These are phyloP conservation scores for Fusarium torreyae DNA, from an alignment of 2,329 filamentous ascomycete genomes.

Conservation along the genomic window DNA sequence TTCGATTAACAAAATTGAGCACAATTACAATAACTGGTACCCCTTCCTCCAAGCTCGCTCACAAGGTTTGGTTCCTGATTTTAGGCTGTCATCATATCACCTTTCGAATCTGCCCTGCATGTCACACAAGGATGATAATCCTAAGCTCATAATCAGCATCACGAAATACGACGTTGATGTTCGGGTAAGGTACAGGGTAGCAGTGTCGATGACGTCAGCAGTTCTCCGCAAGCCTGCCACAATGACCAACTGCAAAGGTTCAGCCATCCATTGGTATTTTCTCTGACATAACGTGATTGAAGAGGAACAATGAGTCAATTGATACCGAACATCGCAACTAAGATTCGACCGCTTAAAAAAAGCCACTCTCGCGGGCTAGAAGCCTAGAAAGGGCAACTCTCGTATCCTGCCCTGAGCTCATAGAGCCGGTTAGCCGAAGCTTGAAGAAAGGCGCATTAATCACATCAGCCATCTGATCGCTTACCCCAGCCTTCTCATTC, in stretches of 20 bases:
- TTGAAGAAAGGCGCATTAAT: too few relatives aligned
- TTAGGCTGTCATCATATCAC: not conserved
- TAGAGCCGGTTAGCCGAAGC: too few relatives aligned
- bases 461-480: not conserved
- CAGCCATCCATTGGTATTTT: not conserved
- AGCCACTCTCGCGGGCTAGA: too few relatives aligned
- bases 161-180: slow-evolving; percentile 10
- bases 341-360: too few relatives aligned
- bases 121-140: not conserved
- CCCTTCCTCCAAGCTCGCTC: not conserved
- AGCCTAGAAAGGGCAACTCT: too few relatives aligned
- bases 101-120: not conserved
- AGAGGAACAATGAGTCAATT: too few relatives aligned
- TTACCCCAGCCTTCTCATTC: slow-evolving; percentile 1
- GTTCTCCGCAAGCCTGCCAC: not conserved
- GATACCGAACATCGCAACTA: too few relatives aligned
- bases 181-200: slow-evolving; percentile 7
- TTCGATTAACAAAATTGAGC: not conserved
- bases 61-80: slow-evolving; percentile 7
- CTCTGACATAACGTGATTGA: too few relatives aligned
- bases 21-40: not conserved
- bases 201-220: slow-evolving; percentile 17
- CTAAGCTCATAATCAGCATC: slow-evolving; percentile 7
- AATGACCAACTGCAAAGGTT: not conserved
- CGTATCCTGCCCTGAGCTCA: too few relatives aligned